Percentiles rank a stretch among this genome's conserved stretches.
phyloP scores from a whole-genome alignment of 2,329 filamentous ascomycete species.

The Didymellaceae sp. region DNA sequence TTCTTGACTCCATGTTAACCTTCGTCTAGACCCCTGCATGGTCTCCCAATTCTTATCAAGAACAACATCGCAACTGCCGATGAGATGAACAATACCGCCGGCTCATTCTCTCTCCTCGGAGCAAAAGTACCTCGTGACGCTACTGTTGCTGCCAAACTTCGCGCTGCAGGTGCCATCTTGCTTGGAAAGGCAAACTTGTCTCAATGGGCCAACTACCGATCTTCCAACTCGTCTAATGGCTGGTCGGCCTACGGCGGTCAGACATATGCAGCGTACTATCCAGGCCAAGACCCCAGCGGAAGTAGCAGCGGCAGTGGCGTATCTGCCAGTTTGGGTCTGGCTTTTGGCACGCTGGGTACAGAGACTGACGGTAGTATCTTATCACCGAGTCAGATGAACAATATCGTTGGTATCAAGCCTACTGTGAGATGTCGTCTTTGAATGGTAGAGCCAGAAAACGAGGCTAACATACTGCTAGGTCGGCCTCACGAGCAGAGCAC shows the following conservation, averaged over 20 bases:
- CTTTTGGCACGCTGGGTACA: constrained; percentile 65
- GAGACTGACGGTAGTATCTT: constrained; percentile 71
- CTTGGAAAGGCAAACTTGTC: constrained; percentile 71
- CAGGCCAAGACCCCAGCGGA: constrained; percentile 62
- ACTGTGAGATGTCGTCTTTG: constrained; percentile 48
- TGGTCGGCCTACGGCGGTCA: constrained; percentile 72
- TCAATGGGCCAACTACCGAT: constrained; percentile 70
- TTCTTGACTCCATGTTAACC: constrained; percentile 1
- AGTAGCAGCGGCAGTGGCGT: constrained; percentile 64
- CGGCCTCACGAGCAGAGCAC: constrained; percentile 65
- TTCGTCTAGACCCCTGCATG: constrained; percentile 61
- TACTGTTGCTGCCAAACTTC: constrained; percentile 65
- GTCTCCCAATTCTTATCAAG: constrained; percentile 70
- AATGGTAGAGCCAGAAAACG: no score
- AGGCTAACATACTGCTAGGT: constrained; percentile 38
- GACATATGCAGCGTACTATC: constrained; percentile 66
- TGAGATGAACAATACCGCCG: constrained; percentile 68
- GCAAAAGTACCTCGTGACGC: constrained; percentile 64
- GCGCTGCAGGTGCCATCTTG: constrained; percentile 67
- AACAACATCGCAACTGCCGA: constrained; percentile 71
- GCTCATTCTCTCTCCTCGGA: constrained; percentile 68
- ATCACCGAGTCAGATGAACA: constrained; percentile 62
- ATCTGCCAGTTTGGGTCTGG: constrained; percentile 64
- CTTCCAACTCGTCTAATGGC: constrained; percentile 63
- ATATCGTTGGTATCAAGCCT: constrained; percentile 67